A percentile compares a stretch with the other conserved stretches of the same genome.
Conservation (phyloP, 169 alveolate species). For the Toxoplasma gondii region DNA sequence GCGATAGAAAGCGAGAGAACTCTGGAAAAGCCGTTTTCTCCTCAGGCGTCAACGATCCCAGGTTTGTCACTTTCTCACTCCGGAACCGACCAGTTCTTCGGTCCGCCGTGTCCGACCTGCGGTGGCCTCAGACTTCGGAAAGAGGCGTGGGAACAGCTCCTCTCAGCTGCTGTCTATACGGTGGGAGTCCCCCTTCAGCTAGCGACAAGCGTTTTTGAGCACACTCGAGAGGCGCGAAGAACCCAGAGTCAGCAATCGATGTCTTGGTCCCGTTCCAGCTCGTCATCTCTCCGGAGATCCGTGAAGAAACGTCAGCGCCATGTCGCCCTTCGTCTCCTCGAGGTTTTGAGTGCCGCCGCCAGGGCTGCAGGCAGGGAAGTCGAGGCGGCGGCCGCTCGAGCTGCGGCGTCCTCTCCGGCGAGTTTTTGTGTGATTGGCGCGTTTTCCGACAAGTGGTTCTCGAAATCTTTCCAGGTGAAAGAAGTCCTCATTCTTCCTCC, state of each 20-base stretch:
- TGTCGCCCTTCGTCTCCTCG: neutral
- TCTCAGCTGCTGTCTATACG: neutral
- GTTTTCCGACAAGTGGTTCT: neutral
- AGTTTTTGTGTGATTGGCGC: slow-evolving; percentile 1
- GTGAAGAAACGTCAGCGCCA: neutral
- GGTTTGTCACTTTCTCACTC: neutral
- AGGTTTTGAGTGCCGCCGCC: neutral
- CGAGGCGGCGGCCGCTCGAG: neutral
- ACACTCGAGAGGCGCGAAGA: neutral
- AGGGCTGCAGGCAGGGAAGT: slow-evolving; percentile 1
- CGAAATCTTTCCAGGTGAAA: slow-evolving; percentile 10
- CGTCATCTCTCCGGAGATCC: neutral
- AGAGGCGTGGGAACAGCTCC: neutral
- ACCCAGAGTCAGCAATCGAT: neutral
- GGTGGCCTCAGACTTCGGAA: neutral
- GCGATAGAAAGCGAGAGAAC: no score
- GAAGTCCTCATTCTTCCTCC: slow-evolving; percentile 17
- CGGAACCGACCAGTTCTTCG: neutral
- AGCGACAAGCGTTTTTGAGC: neutral
- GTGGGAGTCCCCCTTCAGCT: neutral
- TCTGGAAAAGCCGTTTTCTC: no score
- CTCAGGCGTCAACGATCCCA: neutral
- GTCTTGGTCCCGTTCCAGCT: neutral
- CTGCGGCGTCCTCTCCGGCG: neutral
- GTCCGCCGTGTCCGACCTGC: slow-evolving; percentile 14